Conservation (phyloP, 257 asterid genomes). For the Forsythia viridissima region DNA sequence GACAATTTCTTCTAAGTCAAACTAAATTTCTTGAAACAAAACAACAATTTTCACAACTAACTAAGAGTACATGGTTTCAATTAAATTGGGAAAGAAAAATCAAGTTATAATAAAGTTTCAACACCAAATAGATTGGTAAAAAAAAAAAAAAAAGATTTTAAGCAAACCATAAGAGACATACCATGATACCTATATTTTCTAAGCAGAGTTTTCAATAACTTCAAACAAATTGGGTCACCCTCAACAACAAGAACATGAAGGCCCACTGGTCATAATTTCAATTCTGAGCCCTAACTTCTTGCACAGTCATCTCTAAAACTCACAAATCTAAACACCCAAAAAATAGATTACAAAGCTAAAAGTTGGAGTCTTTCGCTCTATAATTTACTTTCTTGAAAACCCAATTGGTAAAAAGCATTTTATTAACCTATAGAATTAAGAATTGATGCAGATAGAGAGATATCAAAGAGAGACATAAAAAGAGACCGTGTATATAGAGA, state of each 20-base stretch:
- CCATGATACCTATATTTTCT: no score
- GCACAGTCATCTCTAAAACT: conserved; percentile 44
- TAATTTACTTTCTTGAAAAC: no score
- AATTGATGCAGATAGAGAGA: no score
- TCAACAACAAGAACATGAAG: conserved; percentile 72
- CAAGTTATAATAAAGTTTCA: background rate
- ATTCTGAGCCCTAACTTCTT: conserved; percentile 31
- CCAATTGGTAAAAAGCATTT: no score
- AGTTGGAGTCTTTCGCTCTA: no score
- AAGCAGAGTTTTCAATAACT: conserved; percentile 39
- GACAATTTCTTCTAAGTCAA: background rate
- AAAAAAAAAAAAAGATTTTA: background rate
- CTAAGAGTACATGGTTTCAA: no score
- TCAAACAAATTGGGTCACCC: conserved; percentile 62
- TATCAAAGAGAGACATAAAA: no score
- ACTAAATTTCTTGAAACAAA: background rate
- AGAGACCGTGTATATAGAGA: no score
- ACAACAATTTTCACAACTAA: no score
- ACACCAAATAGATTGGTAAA: background rate
- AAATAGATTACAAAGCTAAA: no score
- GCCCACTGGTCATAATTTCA: conserved; percentile 51
- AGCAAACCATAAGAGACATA: background rate
- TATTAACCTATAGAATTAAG: no score
- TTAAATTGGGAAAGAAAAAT: no score
- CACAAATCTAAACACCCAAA: conserved; percentile 20